These are phyloP conservation scores for Solanum medicagineum DNA, from an alignment of 257 asterid species.

Conservation along the genomic window DNA sequence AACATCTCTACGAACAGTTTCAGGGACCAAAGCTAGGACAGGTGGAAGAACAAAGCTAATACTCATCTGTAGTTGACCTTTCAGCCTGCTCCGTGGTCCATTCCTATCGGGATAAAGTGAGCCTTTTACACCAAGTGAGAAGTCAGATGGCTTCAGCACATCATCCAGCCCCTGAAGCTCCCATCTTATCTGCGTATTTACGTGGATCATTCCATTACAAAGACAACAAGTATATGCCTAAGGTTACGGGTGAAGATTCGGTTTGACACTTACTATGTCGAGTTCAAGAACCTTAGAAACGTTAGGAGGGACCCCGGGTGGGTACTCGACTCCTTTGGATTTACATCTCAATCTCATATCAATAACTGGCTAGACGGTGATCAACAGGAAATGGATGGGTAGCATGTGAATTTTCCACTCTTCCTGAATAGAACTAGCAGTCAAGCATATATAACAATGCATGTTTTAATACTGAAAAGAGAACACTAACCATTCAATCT, in stretches of 20 bases:
- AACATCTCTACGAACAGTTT: constrained; percentile 63
- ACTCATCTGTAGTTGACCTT: constrained; percentile 67
- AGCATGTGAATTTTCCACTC: constrained; percentile 96
- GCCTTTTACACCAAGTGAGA: constrained; percentile 66
- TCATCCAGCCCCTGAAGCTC: constrained; percentile 88
- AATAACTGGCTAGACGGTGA: constrained; percentile 53
- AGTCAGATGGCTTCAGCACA: constrained; percentile 67
- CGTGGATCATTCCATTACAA: neutral
- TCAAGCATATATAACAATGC: neutral
- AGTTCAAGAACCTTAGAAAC: constrained; percentile 75
- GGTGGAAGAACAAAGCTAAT: constrained; percentile 78
- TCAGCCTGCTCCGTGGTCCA: constrained; percentile 54
- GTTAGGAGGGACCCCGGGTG: constrained; percentile 52
- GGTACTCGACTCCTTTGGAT: constrained; percentile 60
- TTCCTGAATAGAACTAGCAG: constrained; percentile 38
- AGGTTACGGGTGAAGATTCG: neutral
- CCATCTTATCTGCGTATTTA: constrained; percentile 69
- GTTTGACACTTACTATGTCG: constrained; percentile 52
- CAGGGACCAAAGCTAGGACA: constrained; percentile 70
- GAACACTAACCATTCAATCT: neutral
- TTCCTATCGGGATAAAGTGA: constrained; percentile 63
- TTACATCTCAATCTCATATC: constrained; percentile 84
- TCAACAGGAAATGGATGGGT: constrained; percentile 76
- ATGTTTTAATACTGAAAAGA: neutral
- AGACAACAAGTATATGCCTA: neutral